These are phyloP conservation scores for Lecanicillium sp. DNA, from an alignment of 2,329 filamentous ascomycete species.

Conservation along the genomic window DNA sequence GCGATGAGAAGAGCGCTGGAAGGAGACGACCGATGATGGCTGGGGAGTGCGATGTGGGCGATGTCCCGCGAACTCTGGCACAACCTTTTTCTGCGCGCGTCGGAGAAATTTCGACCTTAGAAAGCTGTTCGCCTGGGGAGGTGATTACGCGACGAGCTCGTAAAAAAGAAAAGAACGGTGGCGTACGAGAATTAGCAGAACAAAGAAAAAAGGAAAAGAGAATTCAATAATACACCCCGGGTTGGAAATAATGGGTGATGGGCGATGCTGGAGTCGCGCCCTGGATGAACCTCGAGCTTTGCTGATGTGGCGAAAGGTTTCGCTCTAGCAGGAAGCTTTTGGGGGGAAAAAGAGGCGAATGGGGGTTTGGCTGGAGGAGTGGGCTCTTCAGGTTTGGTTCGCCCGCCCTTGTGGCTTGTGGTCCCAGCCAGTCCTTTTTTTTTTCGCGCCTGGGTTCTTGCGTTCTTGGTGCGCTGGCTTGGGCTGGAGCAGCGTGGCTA, in stretches of 20 bases:
- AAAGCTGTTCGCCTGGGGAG: not conserved
- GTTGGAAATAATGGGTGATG: not conserved
- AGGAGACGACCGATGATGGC: not conserved
- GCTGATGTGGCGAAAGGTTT: conserved; percentile 10
- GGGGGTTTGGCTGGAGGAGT: too few species aligned
- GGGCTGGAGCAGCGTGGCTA: not conserved
- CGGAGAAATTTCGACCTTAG: conserved; percentile 9
- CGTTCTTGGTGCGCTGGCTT: not conserved
- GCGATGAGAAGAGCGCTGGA: not conserved
- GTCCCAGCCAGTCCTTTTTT: conserved; percentile 25
- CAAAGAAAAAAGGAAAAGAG: not conserved
- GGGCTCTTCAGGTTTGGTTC: not conserved
- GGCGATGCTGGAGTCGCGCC: conserved; percentile 3
- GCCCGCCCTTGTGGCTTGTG: not conserved
- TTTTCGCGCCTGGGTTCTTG: not conserved
- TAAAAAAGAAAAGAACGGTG: conserved; percentile 42
- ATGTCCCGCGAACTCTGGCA: not conserved
- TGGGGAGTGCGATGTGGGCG: not conserved
- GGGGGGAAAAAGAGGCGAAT: too few species aligned
- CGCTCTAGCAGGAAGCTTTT: conserved; percentile 10
- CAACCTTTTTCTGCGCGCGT: not conserved
- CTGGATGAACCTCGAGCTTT: conserved; percentile 4
- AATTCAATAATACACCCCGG: not conserved
- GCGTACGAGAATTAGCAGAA: not conserved
- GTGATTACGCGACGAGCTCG: conserved; percentile 44